These are phyloP conservation scores for Fistulina hepatica DNA, from an alignment of 1,284 basidiomycete genomes.

Conservation along the genomic window DNA sequence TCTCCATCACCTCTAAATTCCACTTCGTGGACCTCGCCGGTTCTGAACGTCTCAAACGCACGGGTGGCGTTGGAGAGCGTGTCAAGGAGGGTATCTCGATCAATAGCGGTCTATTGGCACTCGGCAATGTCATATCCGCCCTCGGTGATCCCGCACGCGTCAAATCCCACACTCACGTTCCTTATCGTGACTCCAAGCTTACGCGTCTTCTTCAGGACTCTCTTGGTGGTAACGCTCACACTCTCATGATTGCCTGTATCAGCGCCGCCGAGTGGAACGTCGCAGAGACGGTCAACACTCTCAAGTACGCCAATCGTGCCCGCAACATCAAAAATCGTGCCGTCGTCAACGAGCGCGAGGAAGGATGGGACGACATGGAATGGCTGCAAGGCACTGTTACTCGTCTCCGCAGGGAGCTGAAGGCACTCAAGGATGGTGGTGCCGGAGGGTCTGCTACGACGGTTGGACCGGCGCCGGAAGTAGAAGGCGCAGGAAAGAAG, in stretches of 20 bases:
- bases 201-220: conserved; percentile 93
- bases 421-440: conserved; percentile 60
- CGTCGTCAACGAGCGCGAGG: conserved; percentile 87
- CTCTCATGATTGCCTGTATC: conserved; percentile 98
- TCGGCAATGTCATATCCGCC: conserved; percentile 97
- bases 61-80: conserved; percentile 86
- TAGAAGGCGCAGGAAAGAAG: conserved; percentile 58
- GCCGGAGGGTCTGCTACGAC: conserved; percentile 16
- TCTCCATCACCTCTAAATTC: conserved; percentile 90
- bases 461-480: conserved; percentile 20
- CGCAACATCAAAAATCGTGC: conserved; percentile 96
- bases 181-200: conserved; percentile 96
- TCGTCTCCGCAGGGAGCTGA: conserved; percentile 81
- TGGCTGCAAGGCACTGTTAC: conserved; percentile 84
- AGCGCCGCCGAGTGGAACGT: conserved; percentile 94
- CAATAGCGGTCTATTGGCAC: conserved; percentile 91
- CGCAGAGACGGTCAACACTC: conserved; percentile 90
- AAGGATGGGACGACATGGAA: conserved; percentile 97
- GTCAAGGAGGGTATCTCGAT: conserved; percentile 97
- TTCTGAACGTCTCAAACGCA: conserved; percentile 91
- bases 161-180: conserved; percentile 78
- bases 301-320: conserved; percentile 97
- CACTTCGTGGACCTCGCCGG: conserved; percentile 98
- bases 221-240: conserved; percentile 95
- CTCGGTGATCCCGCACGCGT: conserved; percentile 86